Evolutionary conservation across 495 filamentous ascomycete species (phyloP).

Genomic region (Talaromyces proteolyticus): DNA sequence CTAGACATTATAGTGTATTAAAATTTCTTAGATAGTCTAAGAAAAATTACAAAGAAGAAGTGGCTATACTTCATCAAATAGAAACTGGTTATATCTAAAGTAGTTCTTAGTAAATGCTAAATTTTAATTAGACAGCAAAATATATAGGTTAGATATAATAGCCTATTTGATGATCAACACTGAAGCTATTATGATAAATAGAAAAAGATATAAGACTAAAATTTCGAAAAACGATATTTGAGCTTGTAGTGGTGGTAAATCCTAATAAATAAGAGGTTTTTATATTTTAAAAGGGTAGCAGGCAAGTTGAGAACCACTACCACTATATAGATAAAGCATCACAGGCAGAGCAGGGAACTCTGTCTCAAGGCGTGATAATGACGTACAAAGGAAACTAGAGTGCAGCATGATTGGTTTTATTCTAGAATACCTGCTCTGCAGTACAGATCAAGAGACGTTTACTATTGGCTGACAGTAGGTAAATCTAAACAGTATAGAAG

Average conservation of each 20-base stretch:
- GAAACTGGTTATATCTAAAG: neutral
- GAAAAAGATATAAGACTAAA: neutral
- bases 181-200: neutral
- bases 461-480: neutral
- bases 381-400: neutral
- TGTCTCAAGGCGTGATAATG: neutral
- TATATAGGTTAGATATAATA: neutral
- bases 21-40: neutral
- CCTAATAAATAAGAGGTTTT: neutral
- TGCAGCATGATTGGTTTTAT: neutral
- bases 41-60: neutral
- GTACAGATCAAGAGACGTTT: neutral
- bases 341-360: neutral
- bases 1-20: neutral
- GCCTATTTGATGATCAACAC: neutral
- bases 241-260: neutral
- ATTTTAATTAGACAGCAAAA: neutral
- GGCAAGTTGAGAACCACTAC: neutral
- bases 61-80: neutral
- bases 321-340: neutral
- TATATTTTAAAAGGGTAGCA: too few relatives aligned
- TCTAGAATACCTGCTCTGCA: neutral
- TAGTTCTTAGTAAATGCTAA: neutral
- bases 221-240: neutral
- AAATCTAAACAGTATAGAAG: neutral